Evolutionary conservation across 2,329 filamentous ascomycete species (phyloP).

Genomic region (Dendryphion nanum): DNA sequence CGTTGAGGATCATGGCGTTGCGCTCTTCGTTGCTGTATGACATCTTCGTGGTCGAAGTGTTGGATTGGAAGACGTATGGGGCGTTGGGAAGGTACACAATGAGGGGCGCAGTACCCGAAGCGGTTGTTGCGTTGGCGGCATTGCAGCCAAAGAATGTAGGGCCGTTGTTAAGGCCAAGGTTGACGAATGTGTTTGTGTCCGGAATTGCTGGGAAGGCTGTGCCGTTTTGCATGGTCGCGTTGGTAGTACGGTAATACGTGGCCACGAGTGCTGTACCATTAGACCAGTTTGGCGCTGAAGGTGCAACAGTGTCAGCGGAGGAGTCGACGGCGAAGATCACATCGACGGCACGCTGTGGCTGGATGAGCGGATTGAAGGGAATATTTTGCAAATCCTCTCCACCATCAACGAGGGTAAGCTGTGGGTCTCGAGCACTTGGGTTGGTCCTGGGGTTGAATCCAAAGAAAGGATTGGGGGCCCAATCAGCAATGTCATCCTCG

Average conservation of each 20-base stretch:
- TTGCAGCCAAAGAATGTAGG: slow-evolving; percentile 83
- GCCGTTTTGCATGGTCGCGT: slow-evolving; percentile 59
- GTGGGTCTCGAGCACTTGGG: slow-evolving; percentile 50
- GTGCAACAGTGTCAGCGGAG: slow-evolving; percentile 64
- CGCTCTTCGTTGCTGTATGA: slow-evolving; percentile 65
- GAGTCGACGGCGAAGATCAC: slow-evolving; percentile 80
- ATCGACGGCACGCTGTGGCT: slow-evolving; percentile 69
- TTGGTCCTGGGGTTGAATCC: slow-evolving; percentile 61
- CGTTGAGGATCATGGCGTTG: slow-evolving; percentile 81
- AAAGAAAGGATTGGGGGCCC: slow-evolving; percentile 73
- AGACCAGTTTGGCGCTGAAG: slow-evolving; percentile 61
- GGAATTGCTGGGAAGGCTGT: slow-evolving; percentile 72
- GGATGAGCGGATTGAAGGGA: slow-evolving; percentile 73
- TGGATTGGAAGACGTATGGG: slow-evolving; percentile 74
- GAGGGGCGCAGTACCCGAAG: slow-evolving; percentile 61
- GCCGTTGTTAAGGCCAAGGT: slow-evolving; percentile 68
- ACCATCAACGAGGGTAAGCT: slow-evolving; percentile 74
- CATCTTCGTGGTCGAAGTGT: slow-evolving; percentile 74
- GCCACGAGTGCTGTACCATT: slow-evolving; percentile 74
- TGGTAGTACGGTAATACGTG: slow-evolving; percentile 67
- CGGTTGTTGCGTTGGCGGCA: slow-evolving; percentile 62
- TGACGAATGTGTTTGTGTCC: slow-evolving; percentile 74
- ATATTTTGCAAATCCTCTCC: slow-evolving; percentile 78
- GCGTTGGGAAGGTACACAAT: slow-evolving; percentile 87
- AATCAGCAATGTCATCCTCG: slow-evolving; percentile 72